Base-by-base conservation (phyloP, 306 rosid genomes). In the Delonix regia region DNA sequence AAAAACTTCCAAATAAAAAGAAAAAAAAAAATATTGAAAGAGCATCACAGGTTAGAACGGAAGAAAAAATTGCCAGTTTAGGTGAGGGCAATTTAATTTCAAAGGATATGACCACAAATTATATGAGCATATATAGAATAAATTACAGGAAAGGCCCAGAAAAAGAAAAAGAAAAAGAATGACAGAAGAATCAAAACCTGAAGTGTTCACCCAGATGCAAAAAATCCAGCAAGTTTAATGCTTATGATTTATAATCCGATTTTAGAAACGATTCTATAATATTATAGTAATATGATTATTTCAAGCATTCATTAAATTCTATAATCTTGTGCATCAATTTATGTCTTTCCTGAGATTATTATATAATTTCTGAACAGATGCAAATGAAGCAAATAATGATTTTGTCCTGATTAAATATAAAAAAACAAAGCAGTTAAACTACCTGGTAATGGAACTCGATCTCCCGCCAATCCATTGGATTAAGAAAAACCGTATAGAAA, bases 391-490 rank as follows among this genome's bases (percentile, higher is more conserved):
- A 76, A 57, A 66, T 63, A 12, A 41, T 11, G 11, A 42, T 27
- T 45, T 64, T 21, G 15, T 3, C 24, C 39, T 33, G 48, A 34
- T 61, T n/a, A 36, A 14, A 74, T 19, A 33, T 53, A 42, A 7
- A 68, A 38, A 45, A 62, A 38, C 61, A 71, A 69, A 21, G 16
- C 15, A 52, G 44, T 41, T 19, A 21, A 12, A 41, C 15, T 79
- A 86, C 83, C 89, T 83, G 85, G 75, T 56, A 76, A 82, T 76
- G 78, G 48, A 80, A 67, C 49, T 76, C 67, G 84, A 71, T 73
- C 71, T 76, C 57, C 61, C 78, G 22, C 81, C 22, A 80, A 41
- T 70, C 15, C 53, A 76, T 42, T 67, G 79, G 82, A 76, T 66
- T 71, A 16, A 62, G 80, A 60, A 48, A 75, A 65, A 65, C 48